Base-by-base conservation (phyloP, 2,329 filamentous ascomycete genomes). In the Alternaria dauci region DNA sequence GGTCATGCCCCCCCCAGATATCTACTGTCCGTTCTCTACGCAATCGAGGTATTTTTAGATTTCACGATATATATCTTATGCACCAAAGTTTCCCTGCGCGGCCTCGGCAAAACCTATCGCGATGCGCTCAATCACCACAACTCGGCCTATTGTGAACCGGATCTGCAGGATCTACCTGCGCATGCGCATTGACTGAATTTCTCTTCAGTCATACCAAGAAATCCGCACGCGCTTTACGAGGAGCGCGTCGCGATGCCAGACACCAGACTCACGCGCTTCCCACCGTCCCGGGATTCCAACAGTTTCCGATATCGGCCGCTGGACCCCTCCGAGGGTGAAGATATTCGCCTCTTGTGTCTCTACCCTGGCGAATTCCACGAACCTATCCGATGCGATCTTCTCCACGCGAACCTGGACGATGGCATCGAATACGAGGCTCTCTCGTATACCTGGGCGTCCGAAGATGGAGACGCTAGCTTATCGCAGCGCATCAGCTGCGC, bases 381-480 rank as follows among this genome's bases (percentile, higher is more conserved):
- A 26, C 58, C 46, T n/a, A 47, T 60, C 44, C 58, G 53, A 28
- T 60, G 58, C 50, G 58, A 60, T 32, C 58, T 60, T 20, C 46
- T 60, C 47, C 58, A 60, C 18, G 42, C 58, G 34, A 47, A 44
- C 18, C 47, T 60, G 46, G 58, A 57, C 20, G 47, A 55, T 55
- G 58, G 57, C 20, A 57, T 60, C 44, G 53, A 57, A 36, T 71
- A 70, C 26, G 67, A 71, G 55, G 67, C 69, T n/a, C 46, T 69
- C n/a, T 69, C 66, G 4, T 71, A 71, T 53, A 56, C 66, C 2
- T 71, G 69, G 67, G 69, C 63, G 1, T 56, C 61, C 11, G 64
- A 66, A 54, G 58, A 60, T 39, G 64, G 64, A 18, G 62, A 66
- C 43, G 41, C 56, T 32, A 59, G 43, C 25, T 57, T 62, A 18